Percentiles rank a stretch among this genome's conserved stretches.
phyloP scores from a whole-genome alignment of 1,139 yeast genomes.

The Taphrina betulina region DNA sequence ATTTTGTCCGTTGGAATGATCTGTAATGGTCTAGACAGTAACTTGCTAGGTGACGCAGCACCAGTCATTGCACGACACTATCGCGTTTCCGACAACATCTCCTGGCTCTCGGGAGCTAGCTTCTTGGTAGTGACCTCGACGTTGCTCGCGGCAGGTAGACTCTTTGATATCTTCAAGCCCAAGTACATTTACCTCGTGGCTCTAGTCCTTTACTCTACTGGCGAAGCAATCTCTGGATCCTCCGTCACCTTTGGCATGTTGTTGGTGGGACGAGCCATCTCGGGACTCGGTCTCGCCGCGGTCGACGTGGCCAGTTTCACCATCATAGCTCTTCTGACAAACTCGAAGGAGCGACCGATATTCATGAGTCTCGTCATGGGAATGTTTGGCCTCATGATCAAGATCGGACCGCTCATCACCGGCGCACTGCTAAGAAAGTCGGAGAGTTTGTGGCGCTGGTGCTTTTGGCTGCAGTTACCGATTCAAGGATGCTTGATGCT shows the following conservation, averaged over 20 bases:
- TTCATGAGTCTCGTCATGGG: constrained; percentile 3
- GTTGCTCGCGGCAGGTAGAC: not conserved
- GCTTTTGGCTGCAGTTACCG: constrained; percentile 1
- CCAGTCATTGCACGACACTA: not conserved
- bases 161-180: not conserved
- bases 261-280: not conserved
- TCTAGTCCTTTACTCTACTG: not conserved
- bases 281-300: not conserved
- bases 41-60: not conserved
- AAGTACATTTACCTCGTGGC: not conserved
- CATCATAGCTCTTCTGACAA: not conserved
- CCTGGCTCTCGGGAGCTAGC: not conserved
- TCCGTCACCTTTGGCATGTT: not conserved
- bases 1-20: too few species aligned
- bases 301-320: not conserved
- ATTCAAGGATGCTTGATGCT: not conserved
- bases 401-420: not conserved
- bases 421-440: not conserved
- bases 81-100: not conserved
- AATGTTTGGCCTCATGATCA: constrained; percentile 7
- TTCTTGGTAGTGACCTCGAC: not conserved
- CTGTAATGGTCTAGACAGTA: not conserved
- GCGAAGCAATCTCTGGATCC: not conserved
- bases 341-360: not conserved
- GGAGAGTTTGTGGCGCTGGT: constrained; percentile 1